These are phyloP conservation scores for Metschnikowia reukaufii DNA, from an alignment of 805 yeast species.

Conservation along the genomic window DNA sequence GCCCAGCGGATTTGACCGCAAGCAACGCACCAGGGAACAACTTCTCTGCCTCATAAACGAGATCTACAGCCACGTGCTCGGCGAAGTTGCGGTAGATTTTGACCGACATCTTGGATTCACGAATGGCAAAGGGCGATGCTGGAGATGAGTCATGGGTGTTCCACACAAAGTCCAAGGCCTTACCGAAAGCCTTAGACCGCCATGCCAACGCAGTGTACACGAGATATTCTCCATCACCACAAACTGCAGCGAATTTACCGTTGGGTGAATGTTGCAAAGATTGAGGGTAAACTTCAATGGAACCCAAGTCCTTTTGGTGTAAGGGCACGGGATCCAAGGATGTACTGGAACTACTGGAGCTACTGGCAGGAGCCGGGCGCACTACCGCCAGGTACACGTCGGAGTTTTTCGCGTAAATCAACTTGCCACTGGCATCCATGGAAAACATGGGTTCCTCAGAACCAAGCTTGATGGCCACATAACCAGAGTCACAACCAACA, in stretches of 20 bases:
- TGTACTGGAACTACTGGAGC: too few relatives aligned
- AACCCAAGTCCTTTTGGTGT: conserved; percentile 88
- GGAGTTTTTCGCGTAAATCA: conserved; percentile 86
- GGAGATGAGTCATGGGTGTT: conserved; percentile 76
- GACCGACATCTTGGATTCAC: conserved; percentile 65
- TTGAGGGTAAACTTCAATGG: conserved; percentile 90
- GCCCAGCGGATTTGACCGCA: conserved; percentile 81
- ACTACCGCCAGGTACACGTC: conserved; percentile 85
- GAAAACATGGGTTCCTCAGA: conserved; percentile 92
- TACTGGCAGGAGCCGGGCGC: conserved; percentile 61
- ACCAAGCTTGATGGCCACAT: conserved; percentile 84
- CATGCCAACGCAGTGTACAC: conserved; percentile 96
- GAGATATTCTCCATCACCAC: conserved; percentile 97
- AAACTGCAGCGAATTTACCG: conserved; percentile 94
- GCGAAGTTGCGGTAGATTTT: conserved; percentile 82
- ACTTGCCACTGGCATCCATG: conserved; percentile 89
- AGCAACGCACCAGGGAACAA: conserved; percentile 87
- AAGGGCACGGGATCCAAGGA: too few relatives aligned
- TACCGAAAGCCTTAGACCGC: conserved; percentile 93
- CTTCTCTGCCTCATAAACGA: conserved; percentile 72
- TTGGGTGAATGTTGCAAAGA: conserved; percentile 90
- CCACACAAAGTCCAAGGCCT: conserved; percentile 92
- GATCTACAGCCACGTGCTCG: conserved; percentile 65
- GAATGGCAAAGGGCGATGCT: conserved; percentile 67
- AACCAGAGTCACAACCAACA: conserved; percentile 93